Base-by-base conservation (phyloP, 768 basidiomycete species). In the Paxillus involutus region DNA sequence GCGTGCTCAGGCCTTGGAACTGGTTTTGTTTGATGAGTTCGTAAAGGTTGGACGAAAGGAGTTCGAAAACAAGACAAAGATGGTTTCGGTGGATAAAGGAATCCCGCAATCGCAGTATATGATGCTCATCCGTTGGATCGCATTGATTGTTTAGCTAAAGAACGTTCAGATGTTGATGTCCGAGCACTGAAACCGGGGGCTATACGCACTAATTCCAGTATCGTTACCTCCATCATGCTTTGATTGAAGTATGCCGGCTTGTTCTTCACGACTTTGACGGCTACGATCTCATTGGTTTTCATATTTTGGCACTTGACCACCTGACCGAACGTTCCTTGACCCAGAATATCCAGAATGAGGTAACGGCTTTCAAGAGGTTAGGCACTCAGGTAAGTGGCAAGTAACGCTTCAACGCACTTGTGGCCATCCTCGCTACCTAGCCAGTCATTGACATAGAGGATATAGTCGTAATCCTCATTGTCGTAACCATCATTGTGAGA, bases 21-120 rank as follows among this genome's bases (percentile, higher is more conserved):
- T 95, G 93, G 72, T 99, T 99, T 75, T 99, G 97, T 77, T 99
- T 99, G 83, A 99, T 98, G 67, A 99, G 82, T 71, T 99, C 97
- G 77, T 98, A 99, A 52, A 99, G 80, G 66, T 99, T 99, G 32
- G 94, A 97, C 7, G 94, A 95, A 10, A 99, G 82, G 45, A 98
- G 81, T 71, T 99, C 96, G 65, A 98, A 98, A 50, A 98, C 96
- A 59, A 99, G 89, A 72, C 97, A 99, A 43, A 99, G 80, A 71
- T 99, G 97, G 60, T 82, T 93, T 64, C 90, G 86, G 74, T 99
- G 97, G 53, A 96, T 97, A 75, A 99, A 99, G 0, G 91, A 92
- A 71, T 98, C 97, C 14, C 87, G 87, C 62, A 99, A 78, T 32
- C 97, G 89, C 48, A 99, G 80, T 59, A 99, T 96, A 70, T 98